phyloP scores from a whole-genome alignment of 2,329 filamentous ascomycete species.

The Alternaria dauci region DNA sequence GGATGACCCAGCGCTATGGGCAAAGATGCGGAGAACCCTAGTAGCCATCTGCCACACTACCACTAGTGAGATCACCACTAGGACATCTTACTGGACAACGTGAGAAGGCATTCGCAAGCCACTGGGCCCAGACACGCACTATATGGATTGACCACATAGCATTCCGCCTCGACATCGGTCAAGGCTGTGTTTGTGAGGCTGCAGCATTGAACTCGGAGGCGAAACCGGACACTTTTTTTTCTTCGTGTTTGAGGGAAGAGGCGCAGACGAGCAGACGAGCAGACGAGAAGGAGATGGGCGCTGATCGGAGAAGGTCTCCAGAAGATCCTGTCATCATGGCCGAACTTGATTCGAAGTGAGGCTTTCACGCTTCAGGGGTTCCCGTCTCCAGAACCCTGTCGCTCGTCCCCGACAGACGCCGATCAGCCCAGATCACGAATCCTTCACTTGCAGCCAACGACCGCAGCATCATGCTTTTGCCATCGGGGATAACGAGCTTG shows the following conservation, averaged over 20 bases:
- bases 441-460: slow-evolving; percentile 7
- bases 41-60: slow-evolving; percentile 29
- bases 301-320: slow-evolving; percentile 22
- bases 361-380: slow-evolving; percentile 16
- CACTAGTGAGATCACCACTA: slow-evolving; percentile 9
- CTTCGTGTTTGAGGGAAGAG: background rate
- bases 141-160: slow-evolving; percentile 2
- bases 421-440: slow-evolving; percentile 9
- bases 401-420: slow-evolving; percentile 2
- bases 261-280: background rate
- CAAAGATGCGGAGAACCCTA: slow-evolving; percentile 45
- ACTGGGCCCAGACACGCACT: slow-evolving; percentile 19
- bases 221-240: background rate
- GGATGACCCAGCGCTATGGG: slow-evolving; percentile 44
- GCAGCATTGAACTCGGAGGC: background rate
- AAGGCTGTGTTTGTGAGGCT: slow-evolving; percentile 11
- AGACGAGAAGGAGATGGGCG: slow-evolving; percentile 11
- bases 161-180: slow-evolving; percentile 5
- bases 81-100: slow-evolving; percentile 20
- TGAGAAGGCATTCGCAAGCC: slow-evolving; percentile 21
- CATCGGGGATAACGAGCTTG: background rate
- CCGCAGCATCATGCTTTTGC: background rate
- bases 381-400: slow-evolving; percentile 9
- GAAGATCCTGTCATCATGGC: background rate
- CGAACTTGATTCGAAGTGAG: slow-evolving; percentile 7